These are phyloP conservation scores for Emericellopsis terricola DNA, from an alignment of 495 filamentous ascomycete genomes.

Conservation along the genomic window DNA sequence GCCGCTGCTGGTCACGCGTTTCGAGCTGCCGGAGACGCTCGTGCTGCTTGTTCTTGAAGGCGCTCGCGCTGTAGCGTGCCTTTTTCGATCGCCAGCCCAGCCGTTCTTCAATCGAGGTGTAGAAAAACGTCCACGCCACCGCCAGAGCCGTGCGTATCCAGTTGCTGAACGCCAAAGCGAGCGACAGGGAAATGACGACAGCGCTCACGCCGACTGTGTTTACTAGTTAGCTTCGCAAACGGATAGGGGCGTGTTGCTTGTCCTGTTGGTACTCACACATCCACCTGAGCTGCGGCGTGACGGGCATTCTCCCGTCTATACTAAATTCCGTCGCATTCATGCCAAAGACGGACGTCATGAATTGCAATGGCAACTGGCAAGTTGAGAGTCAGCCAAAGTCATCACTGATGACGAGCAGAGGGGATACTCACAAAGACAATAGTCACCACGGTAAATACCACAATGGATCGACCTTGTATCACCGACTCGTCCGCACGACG, in stretches of 20 bases:
- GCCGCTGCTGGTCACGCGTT: background rate
- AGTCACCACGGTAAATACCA: constrained; percentile 48
- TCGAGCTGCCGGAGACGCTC: background rate
- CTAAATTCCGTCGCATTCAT: constrained; percentile 21
- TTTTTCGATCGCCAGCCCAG: background rate
- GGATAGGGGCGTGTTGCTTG: too few species aligned
- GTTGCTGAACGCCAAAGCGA: constrained; percentile 9
- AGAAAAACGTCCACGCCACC: constrained; percentile 4
- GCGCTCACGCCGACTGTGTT: constrained; percentile 7
- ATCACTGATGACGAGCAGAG: background rate
- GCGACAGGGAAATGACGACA: constrained; percentile 6
- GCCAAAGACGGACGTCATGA: constrained; percentile 22
- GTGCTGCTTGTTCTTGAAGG: constrained; percentile 5
- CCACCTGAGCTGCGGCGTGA: constrained; percentile 12
- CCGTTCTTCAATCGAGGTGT: constrained; percentile 2
- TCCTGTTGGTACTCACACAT: constrained; percentile 13
- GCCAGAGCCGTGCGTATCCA: constrained; percentile 7
- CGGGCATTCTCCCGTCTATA: constrained; percentile 5
- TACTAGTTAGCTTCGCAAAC: background rate
- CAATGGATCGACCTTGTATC: constrained; percentile 37
- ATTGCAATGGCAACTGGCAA: constrained; percentile 18
- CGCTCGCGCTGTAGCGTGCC: background rate
- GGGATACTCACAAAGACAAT: constrained; percentile 29
- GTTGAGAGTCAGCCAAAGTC: background rate
- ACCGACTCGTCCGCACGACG: constrained; percentile 38